phyloP scores from a whole-genome alignment of 768 basidiomycete genomes.

The Kwoniella heveanensis region DNA sequence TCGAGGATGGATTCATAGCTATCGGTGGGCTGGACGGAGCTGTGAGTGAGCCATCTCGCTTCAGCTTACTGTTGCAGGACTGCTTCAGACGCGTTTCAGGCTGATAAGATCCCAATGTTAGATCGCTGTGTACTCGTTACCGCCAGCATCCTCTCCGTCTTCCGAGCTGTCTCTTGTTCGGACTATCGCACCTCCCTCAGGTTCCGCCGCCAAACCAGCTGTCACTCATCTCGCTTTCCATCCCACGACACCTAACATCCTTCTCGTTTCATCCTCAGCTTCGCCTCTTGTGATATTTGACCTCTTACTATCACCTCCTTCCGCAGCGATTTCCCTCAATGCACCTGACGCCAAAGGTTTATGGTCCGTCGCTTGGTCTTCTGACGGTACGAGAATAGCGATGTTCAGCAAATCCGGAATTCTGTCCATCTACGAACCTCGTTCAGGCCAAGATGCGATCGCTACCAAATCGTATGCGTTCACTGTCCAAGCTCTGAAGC shows the following conservation, averaged over 20 bases:
- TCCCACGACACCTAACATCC: conserved; percentile 38
- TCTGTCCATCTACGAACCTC: conserved; percentile 36
- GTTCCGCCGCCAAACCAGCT: conserved; percentile 12
- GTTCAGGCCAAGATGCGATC: conserved; percentile 17
- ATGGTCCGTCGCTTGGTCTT: conserved; percentile 39
- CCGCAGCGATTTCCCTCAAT: conserved; percentile 23
- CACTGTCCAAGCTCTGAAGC: conserved; percentile 40
- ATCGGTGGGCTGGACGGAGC: conserved; percentile 44
- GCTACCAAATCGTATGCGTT: conserved; percentile 24
- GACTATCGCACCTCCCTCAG: conserved; percentile 22
- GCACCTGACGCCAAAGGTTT: conserved; percentile 37
- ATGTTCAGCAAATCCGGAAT: conserved; percentile 34
- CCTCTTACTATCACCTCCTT: conserved; percentile 15
- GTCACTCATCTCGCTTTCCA: conserved; percentile 35
- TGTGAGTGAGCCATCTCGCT: no score
- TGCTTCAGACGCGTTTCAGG: no score
- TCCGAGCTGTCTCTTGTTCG: neutral
- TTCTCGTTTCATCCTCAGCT: conserved; percentile 32
- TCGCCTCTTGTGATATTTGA: conserved; percentile 35
- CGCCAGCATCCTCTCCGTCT: neutral
- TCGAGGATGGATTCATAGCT: conserved; percentile 36
- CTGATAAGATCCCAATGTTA: no score
- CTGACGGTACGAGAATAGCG: conserved; percentile 34
- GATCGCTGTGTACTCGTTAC: conserved; percentile 18
- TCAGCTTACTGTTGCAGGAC: no score